Percentiles rank a stretch among this genome's conserved stretches.
Evolutionary conservation across 768 basidiomycete species (phyloP).

Genomic region (Thelephora aurantiotincta): DNA sequence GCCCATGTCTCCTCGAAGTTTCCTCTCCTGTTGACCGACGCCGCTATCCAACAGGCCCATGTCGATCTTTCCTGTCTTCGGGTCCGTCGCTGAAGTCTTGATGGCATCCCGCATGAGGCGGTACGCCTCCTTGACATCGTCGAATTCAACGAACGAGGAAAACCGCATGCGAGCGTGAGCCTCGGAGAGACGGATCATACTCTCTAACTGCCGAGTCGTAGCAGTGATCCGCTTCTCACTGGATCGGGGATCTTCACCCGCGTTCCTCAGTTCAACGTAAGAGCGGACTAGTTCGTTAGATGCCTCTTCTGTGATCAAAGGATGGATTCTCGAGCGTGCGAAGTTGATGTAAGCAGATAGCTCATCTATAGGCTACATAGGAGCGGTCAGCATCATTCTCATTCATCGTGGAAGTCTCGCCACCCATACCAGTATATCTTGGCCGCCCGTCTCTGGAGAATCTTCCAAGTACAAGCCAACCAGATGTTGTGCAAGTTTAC

Average conservation of each 20-base stretch:
- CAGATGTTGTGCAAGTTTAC: slow-evolving; percentile 81
- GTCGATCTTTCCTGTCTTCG: slow-evolving; percentile 93
- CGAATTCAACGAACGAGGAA: slow-evolving; percentile 69
- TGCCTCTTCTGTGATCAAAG: slow-evolving; percentile 76
- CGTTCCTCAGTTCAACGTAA: slow-evolving; percentile 90
- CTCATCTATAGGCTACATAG: slow-evolving; percentile 65
- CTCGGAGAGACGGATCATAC: slow-evolving; percentile 91
- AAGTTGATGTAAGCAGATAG: slow-evolving; percentile 93
- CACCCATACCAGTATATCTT: slow-evolving; percentile 62
- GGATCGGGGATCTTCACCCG: slow-evolving; percentile 77
- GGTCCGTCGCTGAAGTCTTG: slow-evolving; percentile 89
- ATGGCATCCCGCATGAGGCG: slow-evolving; percentile 97
- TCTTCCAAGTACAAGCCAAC: slow-evolving; percentile 94
- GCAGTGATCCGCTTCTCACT: slow-evolving; percentile 94
- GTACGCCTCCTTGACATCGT: slow-evolving; percentile 82
- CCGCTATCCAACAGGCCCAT: slow-evolving; percentile 93
- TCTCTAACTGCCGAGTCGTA: slow-evolving; percentile 93
- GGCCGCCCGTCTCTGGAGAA: slow-evolving; percentile 43
- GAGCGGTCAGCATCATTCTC: background rate
- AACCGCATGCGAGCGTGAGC: slow-evolving; percentile 96
- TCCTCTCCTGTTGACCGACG: slow-evolving; percentile 75
- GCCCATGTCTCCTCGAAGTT: slow-evolving; percentile 80
- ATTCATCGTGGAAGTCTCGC: background rate
- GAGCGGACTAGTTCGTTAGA: slow-evolving; percentile 70
- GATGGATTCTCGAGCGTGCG: slow-evolving; percentile 74